Base-by-base conservation (phyloP, 78 protist genomes). In the Speleostelium caveatum region DNA sequence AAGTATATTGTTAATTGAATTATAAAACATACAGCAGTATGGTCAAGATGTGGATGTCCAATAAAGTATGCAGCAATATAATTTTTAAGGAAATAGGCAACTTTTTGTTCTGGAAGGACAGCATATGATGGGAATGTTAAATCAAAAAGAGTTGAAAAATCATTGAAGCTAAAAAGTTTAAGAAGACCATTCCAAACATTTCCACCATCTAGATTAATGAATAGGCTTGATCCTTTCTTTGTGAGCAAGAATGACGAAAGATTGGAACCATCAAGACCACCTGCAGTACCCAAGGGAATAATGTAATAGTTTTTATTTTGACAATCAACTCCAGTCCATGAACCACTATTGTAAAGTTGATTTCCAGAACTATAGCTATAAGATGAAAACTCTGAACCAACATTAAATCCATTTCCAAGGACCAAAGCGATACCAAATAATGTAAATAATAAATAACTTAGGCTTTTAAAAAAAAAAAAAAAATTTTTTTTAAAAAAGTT, bases 171-270 rank as follows among this genome's bases (percentile, higher is more conserved):
- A 19, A 55, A 33, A 39, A 65, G 65, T 33, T 56, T 32, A 1
- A 38, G 28, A 26, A 65, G 45, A 19, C 87, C 87, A 39, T 55
- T 66, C 87, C 87, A 77, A 22, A 77, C n/a, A 12, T 59, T 77
- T n/a, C 87, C 87, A 35, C 75, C 87, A 49, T 77, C 87, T 2
- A 77, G 45, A 22, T 61, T 62, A 63, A 77, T 65, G 49, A 77
- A 77, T 2, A 65, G 45, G 7, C 38, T 65, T 22, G 62, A 49
- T 22, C 75, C 87, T n/a, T 65, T 77, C 26, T 65, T 62, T 3
- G 87, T 65, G 8, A 77, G 26, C 21, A 77, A 35, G 26, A 77
- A 77, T 30, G 87, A 41, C 17, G 87, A 77, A 8, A 77, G 33
- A 35, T 38, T 77, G 22, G 75, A 38, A 17, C 65, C 87, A 56